These are phyloP conservation scores for Zygotorulaspora chibaensis DNA, from an alignment of 805 yeast genomes.

Conservation along the genomic window DNA sequence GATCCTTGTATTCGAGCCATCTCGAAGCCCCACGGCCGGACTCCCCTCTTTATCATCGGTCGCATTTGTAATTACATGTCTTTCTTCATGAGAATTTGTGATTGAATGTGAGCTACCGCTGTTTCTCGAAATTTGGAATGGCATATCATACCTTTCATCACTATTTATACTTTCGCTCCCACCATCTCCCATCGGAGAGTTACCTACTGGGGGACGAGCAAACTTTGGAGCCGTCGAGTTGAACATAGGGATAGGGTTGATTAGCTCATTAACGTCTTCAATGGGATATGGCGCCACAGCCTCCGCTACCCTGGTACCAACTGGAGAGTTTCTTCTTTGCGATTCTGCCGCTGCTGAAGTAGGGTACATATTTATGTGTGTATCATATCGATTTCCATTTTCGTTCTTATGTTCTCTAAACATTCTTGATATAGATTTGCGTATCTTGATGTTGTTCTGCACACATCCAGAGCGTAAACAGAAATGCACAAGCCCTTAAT, in stretches of 20 bases:
- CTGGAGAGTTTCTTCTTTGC: slow-evolving; percentile 1
- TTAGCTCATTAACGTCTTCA: slow-evolving; percentile 18
- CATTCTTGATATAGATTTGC: slow-evolving; percentile 3
- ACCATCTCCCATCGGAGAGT: neutral
- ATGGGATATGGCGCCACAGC: slow-evolving; percentile 21
- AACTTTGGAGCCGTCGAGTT: slow-evolving; percentile 7
- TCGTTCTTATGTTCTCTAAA: slow-evolving; percentile 14
- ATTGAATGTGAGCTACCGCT: slow-evolving; percentile 5
- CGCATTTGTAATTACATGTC: neutral
- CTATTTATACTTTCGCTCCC: neutral
- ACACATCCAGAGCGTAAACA: neutral
- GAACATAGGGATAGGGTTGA: slow-evolving; percentile 17
- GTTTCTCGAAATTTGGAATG: slow-evolving; percentile 13
- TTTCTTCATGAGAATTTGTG: neutral
- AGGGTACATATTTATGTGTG: slow-evolving; percentile 26
- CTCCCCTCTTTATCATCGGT: neutral
- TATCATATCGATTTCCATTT: slow-evolving; percentile 16
- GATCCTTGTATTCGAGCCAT: neutral
- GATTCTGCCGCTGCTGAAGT: slow-evolving; percentile 5
- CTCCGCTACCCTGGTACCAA: slow-evolving; percentile 6
- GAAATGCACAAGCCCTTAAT: too few species aligned
- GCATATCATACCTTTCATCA: slow-evolving; percentile 15
- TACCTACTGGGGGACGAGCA: neutral
- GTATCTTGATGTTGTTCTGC: neutral
- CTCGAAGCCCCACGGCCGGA: neutral